These are phyloP conservation scores for Candida silvatica DNA, from an alignment of 805 yeast species.

Conservation along the genomic window DNA sequence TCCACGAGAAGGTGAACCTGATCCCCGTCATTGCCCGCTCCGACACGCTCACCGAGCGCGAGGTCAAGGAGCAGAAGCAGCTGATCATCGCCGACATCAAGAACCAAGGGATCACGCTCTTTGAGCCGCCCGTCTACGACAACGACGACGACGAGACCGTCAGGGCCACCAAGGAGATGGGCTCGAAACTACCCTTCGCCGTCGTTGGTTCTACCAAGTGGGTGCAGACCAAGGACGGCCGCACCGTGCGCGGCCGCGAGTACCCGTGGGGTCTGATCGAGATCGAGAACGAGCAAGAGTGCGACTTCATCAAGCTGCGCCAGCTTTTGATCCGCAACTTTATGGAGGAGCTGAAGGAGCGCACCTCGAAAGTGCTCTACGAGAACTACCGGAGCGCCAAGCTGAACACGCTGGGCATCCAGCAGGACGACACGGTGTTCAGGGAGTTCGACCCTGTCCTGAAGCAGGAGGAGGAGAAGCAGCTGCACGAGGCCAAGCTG, in stretches of 20 bases:
- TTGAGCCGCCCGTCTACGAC: conserved; percentile 70
- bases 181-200: conserved; percentile 80
- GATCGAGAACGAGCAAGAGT: conserved; percentile 89
- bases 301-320: conserved; percentile 84
- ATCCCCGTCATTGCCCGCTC: conserved; percentile 94
- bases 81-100: conserved; percentile 72
- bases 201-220: conserved; percentile 82
- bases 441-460: conserved; percentile 88
- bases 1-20: conserved; percentile 86
- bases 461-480: conserved; percentile 90
- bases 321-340: conserved; percentile 83
- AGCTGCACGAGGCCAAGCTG: conserved; percentile 86
- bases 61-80: conserved; percentile 65
- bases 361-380: conserved; percentile 66
- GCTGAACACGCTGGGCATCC: conserved; percentile 72
- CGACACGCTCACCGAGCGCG: conserved; percentile 86
- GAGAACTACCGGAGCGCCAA: conserved; percentile 87
- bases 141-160: conserved; percentile 75
- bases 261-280: conserved; percentile 98
- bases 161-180: conserved; percentile 54
- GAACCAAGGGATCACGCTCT: conserved; percentile 65
- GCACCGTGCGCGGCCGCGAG: conserved; percentile 78
- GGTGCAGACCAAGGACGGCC: conserved; percentile 65
- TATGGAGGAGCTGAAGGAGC: conserved; percentile 89
- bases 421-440: conserved; percentile 90